These are phyloP conservation scores for Hericium rajendrae DNA, from an alignment of 768 basidiomycete genomes.

Conservation along the genomic window DNA sequence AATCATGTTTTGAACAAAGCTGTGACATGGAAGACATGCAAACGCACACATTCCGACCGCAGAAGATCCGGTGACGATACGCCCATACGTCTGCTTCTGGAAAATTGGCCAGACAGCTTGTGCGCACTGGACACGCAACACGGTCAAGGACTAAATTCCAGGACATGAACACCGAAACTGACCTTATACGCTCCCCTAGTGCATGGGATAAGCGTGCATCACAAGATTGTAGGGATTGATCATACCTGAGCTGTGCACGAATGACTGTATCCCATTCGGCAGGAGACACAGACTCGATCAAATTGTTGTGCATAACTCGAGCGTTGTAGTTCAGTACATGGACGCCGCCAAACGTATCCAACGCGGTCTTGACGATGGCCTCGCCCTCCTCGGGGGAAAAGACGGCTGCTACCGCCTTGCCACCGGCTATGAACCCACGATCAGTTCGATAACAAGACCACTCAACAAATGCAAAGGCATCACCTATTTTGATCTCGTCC, in stretches of 20 bases:
- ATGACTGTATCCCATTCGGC: slow-evolving; percentile 93
- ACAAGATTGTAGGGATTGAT: background rate
- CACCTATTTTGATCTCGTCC: slow-evolving; percentile 76
- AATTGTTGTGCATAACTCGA: slow-evolving; percentile 89
- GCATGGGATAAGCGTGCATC: background rate
- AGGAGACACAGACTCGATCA: slow-evolving; percentile 81
- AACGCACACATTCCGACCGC: slow-evolving; percentile 84
- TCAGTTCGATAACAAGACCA: background rate
- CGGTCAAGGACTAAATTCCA: background rate
- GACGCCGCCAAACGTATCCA: slow-evolving; percentile 81
- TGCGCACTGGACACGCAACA: slow-evolving; percentile 46
- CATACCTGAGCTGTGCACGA: slow-evolving; percentile 66
- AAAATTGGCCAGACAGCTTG: slow-evolving; percentile 97
- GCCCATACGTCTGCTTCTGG: slow-evolving; percentile 92
- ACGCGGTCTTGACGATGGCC: slow-evolving; percentile 73
- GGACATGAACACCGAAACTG: background rate
- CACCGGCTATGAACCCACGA: slow-evolving; percentile 50
- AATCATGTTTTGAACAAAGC: background rate
- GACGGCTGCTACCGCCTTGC: slow-evolving; percentile 74
- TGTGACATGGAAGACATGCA: background rate
- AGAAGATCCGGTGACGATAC: slow-evolving; percentile 91
- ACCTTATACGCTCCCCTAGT: slow-evolving; percentile 80
- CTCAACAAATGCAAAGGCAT: background rate
- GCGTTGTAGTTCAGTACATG: slow-evolving; percentile 91
- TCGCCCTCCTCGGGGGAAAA: slow-evolving; percentile 92